These are phyloP conservation scores for Lentinula detonsa DNA, from an alignment of 768 basidiomycete genomes.

Conservation along the genomic window DNA sequence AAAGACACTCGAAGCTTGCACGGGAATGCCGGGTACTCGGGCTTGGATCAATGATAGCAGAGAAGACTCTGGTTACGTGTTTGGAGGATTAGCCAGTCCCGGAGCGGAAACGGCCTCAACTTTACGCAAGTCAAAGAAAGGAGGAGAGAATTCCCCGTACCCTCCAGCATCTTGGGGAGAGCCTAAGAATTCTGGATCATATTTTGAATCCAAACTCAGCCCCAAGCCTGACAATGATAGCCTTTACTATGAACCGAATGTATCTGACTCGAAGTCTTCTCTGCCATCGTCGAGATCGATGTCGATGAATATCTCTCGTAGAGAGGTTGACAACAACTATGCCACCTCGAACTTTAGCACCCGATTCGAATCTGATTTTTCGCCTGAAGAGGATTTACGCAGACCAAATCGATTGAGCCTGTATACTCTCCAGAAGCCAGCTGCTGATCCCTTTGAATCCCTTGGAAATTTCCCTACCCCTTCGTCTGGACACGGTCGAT, in stretches of 20 bases:
- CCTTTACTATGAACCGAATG: neutral
- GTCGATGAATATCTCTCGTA: constrained; percentile 9
- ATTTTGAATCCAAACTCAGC: constrained; percentile 30
- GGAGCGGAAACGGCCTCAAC: constrained; percentile 22
- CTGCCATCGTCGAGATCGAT: constrained; percentile 28
- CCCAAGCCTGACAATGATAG: constrained; percentile 3
- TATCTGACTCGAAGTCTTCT: neutral
- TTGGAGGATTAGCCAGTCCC: constrained; percentile 46
- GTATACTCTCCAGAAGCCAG: constrained; percentile 17
- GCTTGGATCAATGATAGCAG: constrained; percentile 58
- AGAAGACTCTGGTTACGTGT: constrained; percentile 46
- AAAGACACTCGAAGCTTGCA: constrained; percentile 66
- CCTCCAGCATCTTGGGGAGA: constrained; percentile 64
- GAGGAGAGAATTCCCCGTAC: constrained; percentile 32
- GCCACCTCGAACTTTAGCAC: constrained; percentile 29
- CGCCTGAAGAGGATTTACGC: constrained; percentile 21
- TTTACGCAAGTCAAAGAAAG: constrained; percentile 44
- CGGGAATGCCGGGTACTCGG: constrained; percentile 60
- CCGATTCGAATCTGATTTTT: constrained; percentile 39
- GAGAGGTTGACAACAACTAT: neutral
- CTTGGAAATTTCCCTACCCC: constrained; percentile 14
- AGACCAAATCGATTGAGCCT: constrained; percentile 18
- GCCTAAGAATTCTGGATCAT: constrained; percentile 41
- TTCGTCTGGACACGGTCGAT: constrained; percentile 9
- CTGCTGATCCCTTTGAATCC: constrained; percentile 25